Conservation (phyloP, 1,284 basidiomycete genomes). For the Kwoniella shivajii region DNA sequence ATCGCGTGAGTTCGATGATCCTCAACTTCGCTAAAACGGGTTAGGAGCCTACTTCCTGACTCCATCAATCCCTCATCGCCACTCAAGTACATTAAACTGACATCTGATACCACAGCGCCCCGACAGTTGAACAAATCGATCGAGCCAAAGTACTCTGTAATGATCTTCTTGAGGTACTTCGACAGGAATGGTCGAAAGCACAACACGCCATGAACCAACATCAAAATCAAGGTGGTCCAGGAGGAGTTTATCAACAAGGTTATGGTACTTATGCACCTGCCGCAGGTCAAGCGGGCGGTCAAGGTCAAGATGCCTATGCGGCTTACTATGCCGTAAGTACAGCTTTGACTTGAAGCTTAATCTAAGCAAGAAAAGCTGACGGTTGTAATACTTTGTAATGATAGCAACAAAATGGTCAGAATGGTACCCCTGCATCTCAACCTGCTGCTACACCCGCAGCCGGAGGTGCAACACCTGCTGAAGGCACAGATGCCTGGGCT, state of each 20-base stretch:
- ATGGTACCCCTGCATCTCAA: constrained; percentile 28
- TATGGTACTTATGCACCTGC: neutral
- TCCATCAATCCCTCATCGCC: neutral
- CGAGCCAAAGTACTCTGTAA: constrained; percentile 85
- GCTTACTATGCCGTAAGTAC: constrained; percentile 38
- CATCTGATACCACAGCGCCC: constrained; percentile 65
- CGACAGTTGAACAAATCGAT: constrained; percentile 81
- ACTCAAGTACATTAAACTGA: constrained; percentile 7
- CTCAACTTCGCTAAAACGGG: neutral
- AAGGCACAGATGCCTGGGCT: constrained; percentile 51
- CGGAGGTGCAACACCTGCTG: constrained; percentile 48
- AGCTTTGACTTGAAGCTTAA: neutral
- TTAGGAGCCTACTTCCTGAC: neutral
- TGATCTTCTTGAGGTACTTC: constrained; percentile 83
- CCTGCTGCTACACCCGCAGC: constrained; percentile 49
- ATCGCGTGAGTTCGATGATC: constrained; percentile 67
- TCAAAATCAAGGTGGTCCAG: constrained; percentile 58
- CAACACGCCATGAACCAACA: constrained; percentile 41
- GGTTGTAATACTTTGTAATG: constrained; percentile 3
- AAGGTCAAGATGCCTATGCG: constrained; percentile 29
- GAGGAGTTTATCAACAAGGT: constrained; percentile 45
- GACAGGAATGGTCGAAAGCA: constrained; percentile 81
- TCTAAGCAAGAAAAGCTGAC: neutral
- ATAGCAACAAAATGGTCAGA: constrained; percentile 30
- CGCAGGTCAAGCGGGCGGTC: neutral